Conservation (phyloP, 1,284 basidiomycete genomes). For the Cutaneotrichosporon dermatis region DNA sequence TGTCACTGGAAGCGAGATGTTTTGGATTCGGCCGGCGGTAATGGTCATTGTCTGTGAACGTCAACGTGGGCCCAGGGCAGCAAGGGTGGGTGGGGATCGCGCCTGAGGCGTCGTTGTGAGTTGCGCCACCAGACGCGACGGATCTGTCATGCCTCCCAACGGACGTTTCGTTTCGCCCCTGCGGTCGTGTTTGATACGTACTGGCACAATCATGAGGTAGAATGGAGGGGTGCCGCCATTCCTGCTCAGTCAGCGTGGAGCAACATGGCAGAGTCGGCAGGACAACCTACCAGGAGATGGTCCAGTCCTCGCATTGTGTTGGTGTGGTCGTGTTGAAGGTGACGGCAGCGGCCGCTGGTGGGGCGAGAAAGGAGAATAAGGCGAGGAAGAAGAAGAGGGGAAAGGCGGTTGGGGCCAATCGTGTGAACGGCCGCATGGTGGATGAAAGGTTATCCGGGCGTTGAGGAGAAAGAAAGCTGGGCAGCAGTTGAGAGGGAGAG, state of each 20-base stretch:
- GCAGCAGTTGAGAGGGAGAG: too few relatives aligned
- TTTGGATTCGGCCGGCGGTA: conserved; percentile 27
- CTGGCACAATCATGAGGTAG: conserved; percentile 34
- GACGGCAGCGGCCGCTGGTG: neutral
- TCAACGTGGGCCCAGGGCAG: neutral
- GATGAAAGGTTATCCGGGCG: too few relatives aligned
- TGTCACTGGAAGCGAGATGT: conserved; percentile 34
- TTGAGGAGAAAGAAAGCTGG: too few relatives aligned
- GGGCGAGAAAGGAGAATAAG: neutral
- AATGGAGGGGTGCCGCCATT: conserved; percentile 38
- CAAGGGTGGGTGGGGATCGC: neutral
- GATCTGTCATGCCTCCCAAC: too few relatives aligned
- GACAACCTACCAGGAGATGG: conserved; percentile 33
- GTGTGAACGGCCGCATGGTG: too few relatives aligned
- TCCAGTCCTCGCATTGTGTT: conserved; percentile 37
- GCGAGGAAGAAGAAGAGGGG: neutral
- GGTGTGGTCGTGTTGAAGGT: conserved; percentile 38
- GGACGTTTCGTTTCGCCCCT: too few relatives aligned
- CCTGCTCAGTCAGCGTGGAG: conserved; percentile 22
- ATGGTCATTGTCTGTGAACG: conserved; percentile 25
- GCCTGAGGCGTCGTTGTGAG: too few relatives aligned
- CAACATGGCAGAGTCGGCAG: neutral
- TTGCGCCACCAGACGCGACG: too few relatives aligned
- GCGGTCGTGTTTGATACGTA: conserved; percentile 16
- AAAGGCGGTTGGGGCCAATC: too few relatives aligned